Percentiles rank a stretch among this genome's conserved stretches.
Conservation (phyloP, 2,329 filamentous ascomycete species). For the Mycogone perniciosa region DNA sequence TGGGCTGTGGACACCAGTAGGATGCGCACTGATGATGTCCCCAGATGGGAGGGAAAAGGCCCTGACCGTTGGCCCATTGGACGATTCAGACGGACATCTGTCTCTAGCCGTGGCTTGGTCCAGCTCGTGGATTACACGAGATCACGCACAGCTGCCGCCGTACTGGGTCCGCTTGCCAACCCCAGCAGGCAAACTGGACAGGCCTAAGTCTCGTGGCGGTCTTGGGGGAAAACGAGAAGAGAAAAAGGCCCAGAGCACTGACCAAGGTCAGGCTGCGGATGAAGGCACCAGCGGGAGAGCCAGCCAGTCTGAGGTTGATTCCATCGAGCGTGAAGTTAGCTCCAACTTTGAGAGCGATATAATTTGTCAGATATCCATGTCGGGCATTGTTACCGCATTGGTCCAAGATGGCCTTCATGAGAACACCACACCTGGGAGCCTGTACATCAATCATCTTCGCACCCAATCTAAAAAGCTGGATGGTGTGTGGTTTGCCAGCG, state of each 20-base stretch:
- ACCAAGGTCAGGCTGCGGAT: slow-evolving; percentile 4
- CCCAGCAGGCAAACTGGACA: slow-evolving; percentile 9
- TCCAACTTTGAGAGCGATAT: slow-evolving; percentile 27
- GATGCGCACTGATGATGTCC: slow-evolving; percentile 49
- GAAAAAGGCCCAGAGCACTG: slow-evolving; percentile 1
- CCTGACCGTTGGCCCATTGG: slow-evolving; percentile 47
- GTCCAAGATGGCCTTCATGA: slow-evolving; percentile 29
- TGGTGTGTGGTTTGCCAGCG: slow-evolving; percentile 52
- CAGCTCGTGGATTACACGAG: slow-evolving; percentile 46
- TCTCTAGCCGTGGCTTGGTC: slow-evolving; percentile 53
- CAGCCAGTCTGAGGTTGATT: slow-evolving; percentile 25
- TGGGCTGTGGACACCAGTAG: slow-evolving; percentile 55
- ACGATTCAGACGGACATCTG: slow-evolving; percentile 55
- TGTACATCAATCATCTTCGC: slow-evolving; percentile 44
- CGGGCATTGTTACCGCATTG: slow-evolving; percentile 42
- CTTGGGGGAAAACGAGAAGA: background rate
- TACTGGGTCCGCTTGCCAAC: slow-evolving; percentile 52
- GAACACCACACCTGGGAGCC: slow-evolving; percentile 27
- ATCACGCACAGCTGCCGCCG: slow-evolving; percentile 47
- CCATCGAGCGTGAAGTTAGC: slow-evolving; percentile 26
- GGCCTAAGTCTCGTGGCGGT: background rate
- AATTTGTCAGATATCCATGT: slow-evolving; percentile 42
- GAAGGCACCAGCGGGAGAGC: background rate
- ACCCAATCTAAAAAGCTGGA: slow-evolving; percentile 26
- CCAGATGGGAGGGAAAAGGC: slow-evolving; percentile 44